These are phyloP conservation scores for Russula brevipes DNA, from an alignment of 768 basidiomycete species.

Conservation along the genomic window DNA sequence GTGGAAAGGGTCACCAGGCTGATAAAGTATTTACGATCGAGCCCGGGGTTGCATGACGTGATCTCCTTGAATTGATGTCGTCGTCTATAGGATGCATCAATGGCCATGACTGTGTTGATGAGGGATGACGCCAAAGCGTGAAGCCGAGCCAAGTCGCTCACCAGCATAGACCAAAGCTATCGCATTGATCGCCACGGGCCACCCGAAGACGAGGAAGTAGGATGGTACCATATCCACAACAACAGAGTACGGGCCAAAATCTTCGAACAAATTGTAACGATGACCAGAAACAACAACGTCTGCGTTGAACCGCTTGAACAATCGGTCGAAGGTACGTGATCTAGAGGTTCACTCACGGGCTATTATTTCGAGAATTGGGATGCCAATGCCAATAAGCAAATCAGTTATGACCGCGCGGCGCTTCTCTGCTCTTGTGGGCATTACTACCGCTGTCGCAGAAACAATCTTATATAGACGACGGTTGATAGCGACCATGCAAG, in stretches of 20 bases:
- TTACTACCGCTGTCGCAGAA: conserved; percentile 30
- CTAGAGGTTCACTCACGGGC: not conserved
- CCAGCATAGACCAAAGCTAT: conserved; percentile 36
- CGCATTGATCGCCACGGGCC: conserved; percentile 26
- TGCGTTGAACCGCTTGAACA: not conserved
- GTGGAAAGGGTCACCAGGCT: not conserved
- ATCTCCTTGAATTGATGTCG: conserved; percentile 26
- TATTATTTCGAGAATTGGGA: conserved; percentile 14
- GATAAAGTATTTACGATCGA: conserved; percentile 31
- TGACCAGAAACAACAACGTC: not conserved
- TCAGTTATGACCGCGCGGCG: conserved; percentile 31
- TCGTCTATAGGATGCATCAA: conserved; percentile 29
- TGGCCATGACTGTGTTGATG: conserved; percentile 25
- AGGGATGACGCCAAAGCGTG: not conserved
- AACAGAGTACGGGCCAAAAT: conserved; percentile 42
- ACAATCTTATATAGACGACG: conserved; percentile 46
- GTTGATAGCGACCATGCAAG: not conserved
- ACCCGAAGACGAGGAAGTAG: conserved; percentile 32
- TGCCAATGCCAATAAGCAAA: conserved; percentile 31
- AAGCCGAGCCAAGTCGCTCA: conserved; percentile 25
- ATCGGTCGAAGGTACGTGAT: too few species aligned
- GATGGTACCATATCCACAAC: conserved; percentile 32
- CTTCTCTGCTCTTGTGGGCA: conserved; percentile 30
- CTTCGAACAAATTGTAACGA: conserved; percentile 29
- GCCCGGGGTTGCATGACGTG: conserved; percentile 27